Conservation (phyloP, 495 filamentous ascomycete species). For the Tuber umbilicatum region DNA sequence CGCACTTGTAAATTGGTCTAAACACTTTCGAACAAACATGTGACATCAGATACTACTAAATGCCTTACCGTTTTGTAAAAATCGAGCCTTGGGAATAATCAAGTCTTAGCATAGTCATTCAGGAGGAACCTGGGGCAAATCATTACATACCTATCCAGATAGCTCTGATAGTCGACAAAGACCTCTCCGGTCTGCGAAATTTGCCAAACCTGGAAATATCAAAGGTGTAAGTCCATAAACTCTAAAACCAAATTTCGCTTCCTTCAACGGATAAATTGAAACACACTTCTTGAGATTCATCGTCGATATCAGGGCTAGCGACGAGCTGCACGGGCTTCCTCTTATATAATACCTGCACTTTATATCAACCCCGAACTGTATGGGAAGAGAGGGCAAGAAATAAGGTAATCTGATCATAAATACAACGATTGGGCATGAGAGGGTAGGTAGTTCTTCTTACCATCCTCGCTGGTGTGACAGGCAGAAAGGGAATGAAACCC, state of each 20-base stretch:
- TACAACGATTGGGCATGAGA: constrained; percentile 1
- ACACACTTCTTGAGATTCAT: constrained; percentile 40
- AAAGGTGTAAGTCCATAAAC: neutral
- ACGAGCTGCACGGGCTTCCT: constrained; percentile 88
- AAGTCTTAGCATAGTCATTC: constrained; percentile 8
- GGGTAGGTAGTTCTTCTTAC: neutral
- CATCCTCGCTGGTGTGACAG: constrained; percentile 4
- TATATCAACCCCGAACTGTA: constrained; percentile 1
- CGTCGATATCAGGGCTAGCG: constrained; percentile 60
- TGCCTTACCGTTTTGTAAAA: constrained; percentile 76
- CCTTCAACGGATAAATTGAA: neutral
- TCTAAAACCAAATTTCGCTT: neutral
- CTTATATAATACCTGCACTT: constrained; percentile 78
- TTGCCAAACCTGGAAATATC: constrained; percentile 66
- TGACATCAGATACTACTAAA: constrained; percentile 8
- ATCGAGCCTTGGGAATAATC: constrained; percentile 60
- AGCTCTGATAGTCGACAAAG: constrained; percentile 82
- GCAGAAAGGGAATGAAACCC: constrained; percentile 10
- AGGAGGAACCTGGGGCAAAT: constrained; percentile 7
- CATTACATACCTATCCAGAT: constrained; percentile 62
- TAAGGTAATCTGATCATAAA: neutral
- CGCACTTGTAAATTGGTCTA: constrained; percentile 16
- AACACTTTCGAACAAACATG: constrained; percentile 23
- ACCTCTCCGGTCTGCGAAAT: constrained; percentile 85
- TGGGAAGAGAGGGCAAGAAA: neutral